Conservation (phyloP, 352 stramenopile genomes). For the Thalassiosira mediterranea region DNA sequence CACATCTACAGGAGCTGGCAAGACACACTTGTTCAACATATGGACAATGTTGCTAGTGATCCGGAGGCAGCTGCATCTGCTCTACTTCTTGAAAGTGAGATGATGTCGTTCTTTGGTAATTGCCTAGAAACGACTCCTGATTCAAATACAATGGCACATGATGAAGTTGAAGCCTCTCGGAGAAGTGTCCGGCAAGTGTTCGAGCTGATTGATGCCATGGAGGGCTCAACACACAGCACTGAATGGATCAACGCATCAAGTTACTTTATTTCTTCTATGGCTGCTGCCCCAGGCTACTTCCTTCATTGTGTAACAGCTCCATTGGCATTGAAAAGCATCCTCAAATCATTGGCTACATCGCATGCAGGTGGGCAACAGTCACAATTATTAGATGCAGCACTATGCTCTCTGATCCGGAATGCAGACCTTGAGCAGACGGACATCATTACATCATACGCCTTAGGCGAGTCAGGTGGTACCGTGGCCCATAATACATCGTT, state of each 20-base stretch:
- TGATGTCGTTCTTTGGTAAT: conserved; percentile 36
- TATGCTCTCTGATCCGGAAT: conserved; percentile 45
- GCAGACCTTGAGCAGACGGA: conserved; percentile 24
- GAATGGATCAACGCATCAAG: too few relatives aligned
- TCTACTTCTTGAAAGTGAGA: conserved; percentile 44
- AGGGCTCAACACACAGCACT: conserved; percentile 3
- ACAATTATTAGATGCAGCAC: conserved; percentile 41
- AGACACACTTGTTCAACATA: conserved; percentile 14
- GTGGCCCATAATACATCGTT: conserved; percentile 22
- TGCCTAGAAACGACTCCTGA: not conserved
- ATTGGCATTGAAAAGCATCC: conserved; percentile 21
- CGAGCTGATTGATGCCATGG: conserved; percentile 9
- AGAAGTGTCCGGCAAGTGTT: conserved; percentile 15
- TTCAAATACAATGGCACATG: too few relatives aligned
- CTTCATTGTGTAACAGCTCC: conserved; percentile 16
- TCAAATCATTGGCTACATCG: conserved; percentile 26
- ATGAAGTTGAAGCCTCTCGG: too few relatives aligned
- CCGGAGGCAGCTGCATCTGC: not conserved
- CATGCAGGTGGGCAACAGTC: not conserved
- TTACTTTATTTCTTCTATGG: conserved; percentile 48
- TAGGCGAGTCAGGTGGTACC: conserved; percentile 6
- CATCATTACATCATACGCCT: conserved; percentile 11
- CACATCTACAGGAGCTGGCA: conserved; percentile 10
- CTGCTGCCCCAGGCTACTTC: conserved; percentile 17
- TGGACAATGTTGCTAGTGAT: conserved; percentile 10